Conservation (phyloP, 1,284 basidiomycete species). For the Hemileia vastatrix region DNA sequence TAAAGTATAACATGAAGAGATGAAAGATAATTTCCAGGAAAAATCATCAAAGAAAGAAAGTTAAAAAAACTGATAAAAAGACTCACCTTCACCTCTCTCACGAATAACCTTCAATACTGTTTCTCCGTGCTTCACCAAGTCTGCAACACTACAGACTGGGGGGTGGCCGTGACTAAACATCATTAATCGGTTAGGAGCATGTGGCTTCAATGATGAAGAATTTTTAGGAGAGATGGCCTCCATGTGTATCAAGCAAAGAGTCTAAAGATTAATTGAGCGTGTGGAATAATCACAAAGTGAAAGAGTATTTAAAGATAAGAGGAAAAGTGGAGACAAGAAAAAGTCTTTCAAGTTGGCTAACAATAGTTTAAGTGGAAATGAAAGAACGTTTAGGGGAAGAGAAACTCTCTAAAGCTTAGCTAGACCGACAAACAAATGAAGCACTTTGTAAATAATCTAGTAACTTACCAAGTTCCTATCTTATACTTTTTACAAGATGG, state of each 20-base stretch:
- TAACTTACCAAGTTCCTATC: not conserved
- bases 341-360: not conserved
- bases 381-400: not conserved
- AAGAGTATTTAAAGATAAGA: not conserved
- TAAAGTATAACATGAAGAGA: too few species aligned
- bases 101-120: slow-evolving; percentile 2
- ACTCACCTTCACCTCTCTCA: slow-evolving; percentile 5
- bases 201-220: not conserved
- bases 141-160: slow-evolving; percentile 4
- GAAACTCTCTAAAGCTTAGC: not conserved
- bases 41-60: too few species aligned
- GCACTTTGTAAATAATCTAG: not conserved
- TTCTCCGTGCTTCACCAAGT: slow-evolving; percentile 2
- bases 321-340: not conserved
- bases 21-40: too few species aligned
- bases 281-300: too few species aligned
- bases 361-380: not conserved
- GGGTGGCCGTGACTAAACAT: slow-evolving; percentile 1
- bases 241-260: not conserved
- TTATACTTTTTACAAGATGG: not conserved
- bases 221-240: not conserved
- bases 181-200: not conserved
- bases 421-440: not conserved
- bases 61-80: too few species aligned
- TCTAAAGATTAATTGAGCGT: not conserved